Percentiles rank a stretch among this genome's conserved stretches.
These are phyloP conservation scores for Cryptosporidium felis DNA, from an alignment of 169 alveolate genomes.

Conservation along the genomic window DNA sequence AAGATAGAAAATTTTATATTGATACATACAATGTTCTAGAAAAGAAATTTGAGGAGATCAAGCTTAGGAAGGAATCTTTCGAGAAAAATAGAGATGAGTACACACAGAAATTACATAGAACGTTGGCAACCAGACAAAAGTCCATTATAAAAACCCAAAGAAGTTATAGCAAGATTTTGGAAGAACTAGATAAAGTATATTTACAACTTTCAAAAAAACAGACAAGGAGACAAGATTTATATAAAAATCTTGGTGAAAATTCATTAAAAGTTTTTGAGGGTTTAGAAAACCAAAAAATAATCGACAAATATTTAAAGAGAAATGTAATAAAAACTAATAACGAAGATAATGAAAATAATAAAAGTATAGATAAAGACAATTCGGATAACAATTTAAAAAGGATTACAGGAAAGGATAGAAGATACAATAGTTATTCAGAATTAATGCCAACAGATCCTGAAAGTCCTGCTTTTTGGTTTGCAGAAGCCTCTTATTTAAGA, in stretches of 20 bases:
- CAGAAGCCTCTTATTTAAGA: slow-evolving; percentile 60
- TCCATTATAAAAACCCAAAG: slow-evolving; percentile 56
- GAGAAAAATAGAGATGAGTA: slow-evolving; percentile 59
- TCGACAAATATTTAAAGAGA: slow-evolving; percentile 26
- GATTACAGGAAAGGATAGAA: slow-evolving; percentile 32
- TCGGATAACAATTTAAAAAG: neutral
- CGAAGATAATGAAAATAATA: neutral
- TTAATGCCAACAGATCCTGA: slow-evolving; percentile 62
- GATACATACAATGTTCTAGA: slow-evolving; percentile 24
- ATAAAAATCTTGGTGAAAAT: slow-evolving; percentile 28
- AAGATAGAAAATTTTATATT: slow-evolving; percentile 39
- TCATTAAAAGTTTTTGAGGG: slow-evolving; percentile 58
- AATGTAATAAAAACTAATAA: slow-evolving; percentile 1
- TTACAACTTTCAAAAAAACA: slow-evolving; percentile 49
- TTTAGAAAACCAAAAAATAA: slow-evolving; percentile 29
- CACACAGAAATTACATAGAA: slow-evolving; percentile 43
- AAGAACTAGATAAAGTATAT: slow-evolving; percentile 49
- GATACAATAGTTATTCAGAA: slow-evolving; percentile 44
- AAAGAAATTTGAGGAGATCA: slow-evolving; percentile 48
- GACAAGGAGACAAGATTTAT: slow-evolving; percentile 69
- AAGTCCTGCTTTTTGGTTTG: slow-evolving; percentile 72
- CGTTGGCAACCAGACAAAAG: slow-evolving; percentile 60
- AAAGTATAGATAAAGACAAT: neutral
- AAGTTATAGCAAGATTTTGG: slow-evolving; percentile 37
- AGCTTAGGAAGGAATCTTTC: slow-evolving; percentile 29